phyloP scores from a whole-genome alignment of 2,329 filamentous ascomycete species.

The Hypoxylon rubiginosum region DNA sequence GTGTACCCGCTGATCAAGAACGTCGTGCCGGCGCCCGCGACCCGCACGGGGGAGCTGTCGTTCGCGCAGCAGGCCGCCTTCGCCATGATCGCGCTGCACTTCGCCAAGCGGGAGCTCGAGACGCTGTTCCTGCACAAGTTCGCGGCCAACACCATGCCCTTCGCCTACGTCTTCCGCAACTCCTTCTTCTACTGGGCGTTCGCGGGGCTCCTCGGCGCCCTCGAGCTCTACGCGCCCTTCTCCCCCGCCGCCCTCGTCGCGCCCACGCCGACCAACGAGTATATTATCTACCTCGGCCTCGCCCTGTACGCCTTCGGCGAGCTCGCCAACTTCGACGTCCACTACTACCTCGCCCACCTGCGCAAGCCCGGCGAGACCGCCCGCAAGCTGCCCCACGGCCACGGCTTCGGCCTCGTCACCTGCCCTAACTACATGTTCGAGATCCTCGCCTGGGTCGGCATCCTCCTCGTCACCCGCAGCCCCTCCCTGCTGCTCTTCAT shows the following conservation, averaged over 20 bases:
- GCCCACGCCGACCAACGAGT: slow-evolving; percentile 52
- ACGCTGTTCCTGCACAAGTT: slow-evolving; percentile 96
- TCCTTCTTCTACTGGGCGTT: slow-evolving; percentile 93
- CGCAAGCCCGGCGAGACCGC: slow-evolving; percentile 85
- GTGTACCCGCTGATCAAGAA: slow-evolving; percentile 59
- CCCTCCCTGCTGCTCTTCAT: slow-evolving; percentile 84
- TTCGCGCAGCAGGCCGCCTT: slow-evolving; percentile 80
- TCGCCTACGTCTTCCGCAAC: slow-evolving; percentile 93
- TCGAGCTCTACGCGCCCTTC: slow-evolving; percentile 85
- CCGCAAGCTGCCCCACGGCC: slow-evolving; percentile 86
- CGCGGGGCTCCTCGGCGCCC: slow-evolving; percentile 83
- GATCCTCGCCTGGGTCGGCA: slow-evolving; percentile 84
- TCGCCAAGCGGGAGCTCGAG: slow-evolving; percentile 94
- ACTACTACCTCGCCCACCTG: slow-evolving; percentile 82
- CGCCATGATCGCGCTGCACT: slow-evolving; percentile 83
- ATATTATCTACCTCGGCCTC: slow-evolving; percentile 75
- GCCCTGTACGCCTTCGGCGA: slow-evolving; percentile 83
- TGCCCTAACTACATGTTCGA: slow-evolving; percentile 99
- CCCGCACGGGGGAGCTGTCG: slow-evolving; percentile 63
- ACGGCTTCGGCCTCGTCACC: slow-evolving; percentile 88
- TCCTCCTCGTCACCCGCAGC: slow-evolving; percentile 84
- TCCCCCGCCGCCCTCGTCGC: slow-evolving; percentile 72
- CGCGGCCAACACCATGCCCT: slow-evolving; percentile 93
- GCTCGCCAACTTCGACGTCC: slow-evolving; percentile 82
- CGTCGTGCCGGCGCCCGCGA: slow-evolving; percentile 54